These are phyloP conservation scores for Silene uniflora DNA, from an alignment of 148 eudicot species.

Conservation along the genomic window DNA sequence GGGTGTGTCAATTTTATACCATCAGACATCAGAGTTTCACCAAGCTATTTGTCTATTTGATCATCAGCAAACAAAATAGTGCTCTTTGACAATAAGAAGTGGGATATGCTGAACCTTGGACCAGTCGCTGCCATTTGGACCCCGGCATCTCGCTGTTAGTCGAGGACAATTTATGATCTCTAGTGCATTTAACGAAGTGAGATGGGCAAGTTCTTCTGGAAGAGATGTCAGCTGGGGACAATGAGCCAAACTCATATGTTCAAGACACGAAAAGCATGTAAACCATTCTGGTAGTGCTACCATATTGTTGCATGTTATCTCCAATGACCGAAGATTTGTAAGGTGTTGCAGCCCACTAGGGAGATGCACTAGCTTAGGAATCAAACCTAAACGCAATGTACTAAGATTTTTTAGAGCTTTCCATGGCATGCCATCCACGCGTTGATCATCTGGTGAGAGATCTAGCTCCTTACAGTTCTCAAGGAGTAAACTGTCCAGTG, in stretches of 20 bases:
- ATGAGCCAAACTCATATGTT: background rate
- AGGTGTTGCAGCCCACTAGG: conserved; percentile 21
- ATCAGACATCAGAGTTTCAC: no score
- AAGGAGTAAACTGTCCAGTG: conserved; percentile 3
- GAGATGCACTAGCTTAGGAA: conserved; percentile 18
- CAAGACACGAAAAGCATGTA: conserved; percentile 3
- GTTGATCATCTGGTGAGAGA: conserved; percentile 12
- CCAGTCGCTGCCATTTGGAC: conserved; percentile 18
- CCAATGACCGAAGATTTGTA: conserved; percentile 10
- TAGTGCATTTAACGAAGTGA: conserved; percentile 10
- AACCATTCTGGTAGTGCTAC: conserved; percentile 20
- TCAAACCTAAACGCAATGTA: background rate
- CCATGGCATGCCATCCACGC: conserved; percentile 21
- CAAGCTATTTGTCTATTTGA: no score
- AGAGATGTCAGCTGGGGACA: conserved; percentile 21
- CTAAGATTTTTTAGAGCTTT: conserved; percentile 19
- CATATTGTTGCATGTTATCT: background rate
- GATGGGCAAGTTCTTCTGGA: conserved; percentile 22
- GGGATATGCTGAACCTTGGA: conserved; percentile 21
- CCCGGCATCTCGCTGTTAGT: conserved; percentile 10
- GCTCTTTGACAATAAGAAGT: background rate
- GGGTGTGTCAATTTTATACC: no score
- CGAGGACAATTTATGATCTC: background rate
- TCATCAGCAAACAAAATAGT: no score
- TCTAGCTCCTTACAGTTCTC: conserved; percentile 5